Base-by-base conservation (phyloP, 495 filamentous ascomycete species). In the Polyplosphaeria fusca region DNA sequence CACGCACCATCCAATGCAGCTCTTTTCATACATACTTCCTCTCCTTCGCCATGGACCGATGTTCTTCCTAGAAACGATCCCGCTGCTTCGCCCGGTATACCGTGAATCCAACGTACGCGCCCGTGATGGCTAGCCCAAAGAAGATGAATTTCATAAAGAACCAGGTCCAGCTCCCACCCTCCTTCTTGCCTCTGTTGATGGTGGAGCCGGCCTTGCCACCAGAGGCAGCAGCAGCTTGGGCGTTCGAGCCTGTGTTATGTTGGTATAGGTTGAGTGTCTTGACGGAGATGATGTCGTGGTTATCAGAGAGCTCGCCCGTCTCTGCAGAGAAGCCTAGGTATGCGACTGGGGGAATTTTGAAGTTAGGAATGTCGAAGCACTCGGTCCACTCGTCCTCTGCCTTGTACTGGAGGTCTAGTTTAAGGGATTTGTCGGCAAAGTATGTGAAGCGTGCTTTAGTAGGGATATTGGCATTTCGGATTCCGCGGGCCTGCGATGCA, bases 281-380 rank as follows among this genome's bases (percentile, higher is more conserved):
- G 70, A 99, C 81, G 50, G 80, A 86, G 71, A 97, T 86, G 71
- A 99, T 94, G 71, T 99, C 94, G 80, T 95, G 90, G 78, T 96
- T 95, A 72, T 99, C 94, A 70, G 82, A 88, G 62, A 99, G 79
- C 74, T 99, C 94, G 63, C 94, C 94, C 23, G 91, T 96, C 77
- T 97, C 91, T 38, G 91, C 91, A 52, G 82, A 88, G 75, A 99
- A 95, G 64, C 94, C 94, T 13, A 99, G 81, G 74, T 99, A 99
- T 19, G 89, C 83, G 28, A 96, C 88, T 18, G 86, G 82, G 38
- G 94, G 94, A 52, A 99, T 86, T 61, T 86, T 84, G 58, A 90
- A 77, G 35, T 82, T 74, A 25, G 56, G 70, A 9, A 84, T 73
- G 47, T 84, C 83, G 76, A 97, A 97, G 78, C 94, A 99, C 24